phyloP scores from a whole-genome alignment of 2,329 filamentous ascomycete genomes.

The Anisogramma anomala region DNA sequence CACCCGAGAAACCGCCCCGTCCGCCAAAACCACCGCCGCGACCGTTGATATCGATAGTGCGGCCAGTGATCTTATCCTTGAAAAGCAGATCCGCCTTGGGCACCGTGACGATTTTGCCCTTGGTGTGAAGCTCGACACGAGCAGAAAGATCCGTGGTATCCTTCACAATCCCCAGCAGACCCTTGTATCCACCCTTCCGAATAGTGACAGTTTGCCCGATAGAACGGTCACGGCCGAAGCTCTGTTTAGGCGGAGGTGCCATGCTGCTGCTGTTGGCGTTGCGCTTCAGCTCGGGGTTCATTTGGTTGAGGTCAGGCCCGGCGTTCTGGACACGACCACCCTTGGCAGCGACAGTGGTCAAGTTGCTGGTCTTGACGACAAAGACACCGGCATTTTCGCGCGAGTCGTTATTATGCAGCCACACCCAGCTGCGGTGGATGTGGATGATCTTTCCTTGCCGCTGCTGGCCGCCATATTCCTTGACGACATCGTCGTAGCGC shows the following conservation, averaged over 20 bases:
- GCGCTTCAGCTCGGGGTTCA: conserved; percentile 82
- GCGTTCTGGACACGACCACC: conserved; percentile 60
- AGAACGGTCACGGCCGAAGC: conserved; percentile 68
- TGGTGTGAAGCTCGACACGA: conserved; percentile 86
- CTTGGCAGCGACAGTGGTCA: conserved; percentile 88
- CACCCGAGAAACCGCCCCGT: conserved; percentile 32
- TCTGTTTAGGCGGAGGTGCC: conserved; percentile 53
- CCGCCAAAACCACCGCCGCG: conserved; percentile 30
- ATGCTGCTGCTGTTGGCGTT: conserved; percentile 45
- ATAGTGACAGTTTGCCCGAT: conserved; percentile 89
- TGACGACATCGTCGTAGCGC: conserved; percentile 79
- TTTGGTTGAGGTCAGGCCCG: conserved; percentile 70
- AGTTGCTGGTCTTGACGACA: conserved; percentile 72
- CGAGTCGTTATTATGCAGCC: conserved; percentile 72
- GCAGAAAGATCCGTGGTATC: conserved; percentile 80
- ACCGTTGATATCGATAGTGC: conserved; percentile 59
- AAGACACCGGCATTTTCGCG: conserved; percentile 85
- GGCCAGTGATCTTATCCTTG: conserved; percentile 73
- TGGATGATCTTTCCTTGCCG: conserved; percentile 84
- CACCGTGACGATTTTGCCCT: conserved; percentile 81
- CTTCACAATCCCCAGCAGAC: conserved; percentile 87
- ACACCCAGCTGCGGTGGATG: conserved; percentile 86
- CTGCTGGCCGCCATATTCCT: conserved; percentile 76
- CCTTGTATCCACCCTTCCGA: conserved; percentile 80
- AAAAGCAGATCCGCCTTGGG: conserved; percentile 71